A percentile compares a stretch with the other conserved stretches of the same genome.
Evolutionary conservation across 345 rosid genomes (phyloP).

Genomic region (Salix koriyanagi): DNA sequence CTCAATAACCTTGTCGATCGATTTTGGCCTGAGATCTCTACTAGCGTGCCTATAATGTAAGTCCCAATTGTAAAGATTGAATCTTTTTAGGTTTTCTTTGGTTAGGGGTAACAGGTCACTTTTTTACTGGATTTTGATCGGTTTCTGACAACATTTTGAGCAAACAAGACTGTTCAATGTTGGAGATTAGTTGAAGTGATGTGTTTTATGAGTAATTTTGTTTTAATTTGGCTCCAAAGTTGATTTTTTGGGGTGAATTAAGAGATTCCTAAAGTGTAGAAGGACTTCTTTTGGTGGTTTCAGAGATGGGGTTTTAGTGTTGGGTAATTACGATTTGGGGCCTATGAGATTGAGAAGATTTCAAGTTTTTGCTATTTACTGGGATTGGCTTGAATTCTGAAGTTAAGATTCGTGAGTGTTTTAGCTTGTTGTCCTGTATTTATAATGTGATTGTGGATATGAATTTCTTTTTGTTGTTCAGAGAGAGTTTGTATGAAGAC

Average conservation of each 20-base stretch:
- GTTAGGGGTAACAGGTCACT: background rate
- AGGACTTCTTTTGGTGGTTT: background rate
- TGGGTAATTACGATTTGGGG: background rate
- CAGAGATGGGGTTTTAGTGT: background rate
- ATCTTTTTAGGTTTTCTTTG: constrained; percentile 8
- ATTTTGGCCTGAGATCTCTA: constrained; percentile 99
- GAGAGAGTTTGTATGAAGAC: constrained; percentile 94
- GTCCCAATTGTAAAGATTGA: background rate
- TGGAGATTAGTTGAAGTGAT: background rate
- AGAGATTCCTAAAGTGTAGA: background rate
- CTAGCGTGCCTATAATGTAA: constrained; percentile 94
- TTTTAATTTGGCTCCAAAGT: background rate
- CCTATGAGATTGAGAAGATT: background rate
- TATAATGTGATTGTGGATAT: background rate
- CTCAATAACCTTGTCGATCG: constrained; percentile 84
- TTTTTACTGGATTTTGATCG: background rate
- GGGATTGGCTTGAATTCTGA: background rate
- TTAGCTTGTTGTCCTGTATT: background rate
- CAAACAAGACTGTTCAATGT: background rate
- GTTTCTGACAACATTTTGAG: background rate
- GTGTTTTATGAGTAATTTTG: background rate
- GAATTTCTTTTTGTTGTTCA: constrained; percentile 20
- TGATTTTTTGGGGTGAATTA: background rate
- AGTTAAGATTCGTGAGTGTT: background rate
- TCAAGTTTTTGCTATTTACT: background rate